Percentiles rank a stretch among this genome's conserved stretches.
phyloP scores from a whole-genome alignment of 2,329 filamentous ascomycete genomes.

The Fusarium phyllophilum region DNA sequence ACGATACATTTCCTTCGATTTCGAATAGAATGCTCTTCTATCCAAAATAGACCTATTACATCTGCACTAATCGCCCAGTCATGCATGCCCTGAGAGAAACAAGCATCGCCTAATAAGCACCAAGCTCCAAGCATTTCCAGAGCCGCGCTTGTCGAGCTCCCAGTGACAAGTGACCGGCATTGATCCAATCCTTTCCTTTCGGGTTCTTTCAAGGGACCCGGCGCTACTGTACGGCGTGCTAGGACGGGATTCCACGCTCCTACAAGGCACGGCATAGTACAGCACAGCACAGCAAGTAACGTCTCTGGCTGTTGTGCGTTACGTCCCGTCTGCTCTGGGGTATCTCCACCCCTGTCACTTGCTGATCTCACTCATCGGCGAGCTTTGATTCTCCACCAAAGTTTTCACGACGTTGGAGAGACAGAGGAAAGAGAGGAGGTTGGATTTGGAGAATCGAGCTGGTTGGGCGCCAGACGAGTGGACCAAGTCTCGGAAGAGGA shows the following conservation, averaged over 20 bases:
- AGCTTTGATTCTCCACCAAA: slow-evolving; percentile 33
- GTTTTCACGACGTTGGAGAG: slow-evolving; percentile 25
- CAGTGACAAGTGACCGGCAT: slow-evolving; percentile 27
- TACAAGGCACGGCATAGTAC: slow-evolving; percentile 14
- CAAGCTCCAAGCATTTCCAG: slow-evolving; percentile 17
- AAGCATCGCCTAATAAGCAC: neutral
- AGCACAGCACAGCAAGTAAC: slow-evolving; percentile 11
- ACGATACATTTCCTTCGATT: neutral
- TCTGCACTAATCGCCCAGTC: neutral
- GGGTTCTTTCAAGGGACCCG: slow-evolving; percentile 16
- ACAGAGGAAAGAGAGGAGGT: slow-evolving; percentile 4
- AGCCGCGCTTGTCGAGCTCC: slow-evolving; percentile 41
- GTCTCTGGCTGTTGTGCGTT: neutral
- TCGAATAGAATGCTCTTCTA: neutral
- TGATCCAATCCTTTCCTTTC: slow-evolving; percentile 19
- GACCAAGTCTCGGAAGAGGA: slow-evolving; percentile 6
- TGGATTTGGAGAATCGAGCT: slow-evolving; percentile 18
- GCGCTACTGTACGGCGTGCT: neutral
- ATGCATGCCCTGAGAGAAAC: neutral
- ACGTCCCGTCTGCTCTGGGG: slow-evolving; percentile 14
- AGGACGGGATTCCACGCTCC: slow-evolving; percentile 11
- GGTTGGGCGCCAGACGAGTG: slow-evolving; percentile 19
- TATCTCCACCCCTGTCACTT: slow-evolving; percentile 16
- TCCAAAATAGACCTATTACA: neutral
- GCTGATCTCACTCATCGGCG: slow-evolving; percentile 24